A percentile compares a stretch with the other conserved stretches of the same genome.
Evolutionary conservation across 352 stramenopile species (phyloP).

Genomic region (Discostella stelligera): DNA sequence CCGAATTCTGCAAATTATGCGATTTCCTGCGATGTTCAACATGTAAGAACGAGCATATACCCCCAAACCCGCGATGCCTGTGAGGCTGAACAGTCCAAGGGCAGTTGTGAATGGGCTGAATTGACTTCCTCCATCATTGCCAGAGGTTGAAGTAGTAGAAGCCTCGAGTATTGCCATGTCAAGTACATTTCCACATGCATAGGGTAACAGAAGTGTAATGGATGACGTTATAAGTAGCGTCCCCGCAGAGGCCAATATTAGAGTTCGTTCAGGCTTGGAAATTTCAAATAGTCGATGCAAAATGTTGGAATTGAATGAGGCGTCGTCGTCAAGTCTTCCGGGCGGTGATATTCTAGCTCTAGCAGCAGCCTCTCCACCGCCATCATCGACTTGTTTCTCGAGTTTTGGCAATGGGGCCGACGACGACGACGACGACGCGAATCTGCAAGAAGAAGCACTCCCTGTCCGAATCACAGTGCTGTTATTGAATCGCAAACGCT

Average conservation of each 20-base stretch:
- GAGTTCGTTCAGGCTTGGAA: conserved; percentile 49
- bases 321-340: too few species aligned
- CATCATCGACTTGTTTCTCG: too few species aligned
- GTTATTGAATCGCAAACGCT: neutral
- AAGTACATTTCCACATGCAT: conserved; percentile 62
- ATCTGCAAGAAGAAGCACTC: neutral
- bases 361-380: too few species aligned
- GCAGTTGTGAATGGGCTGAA: conserved; percentile 44
- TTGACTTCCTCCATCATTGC: neutral
- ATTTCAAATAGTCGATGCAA: conserved; percentile 37
- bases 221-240: conserved; percentile 69
- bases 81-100: conserved; percentile 62
- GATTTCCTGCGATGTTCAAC: conserved; percentile 70
- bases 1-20: conserved; percentile 61
- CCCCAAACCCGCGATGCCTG: conserved; percentile 49
- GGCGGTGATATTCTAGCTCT: too few species aligned
- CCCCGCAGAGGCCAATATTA: conserved; percentile 58
- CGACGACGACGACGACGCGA: neutral
- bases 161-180: conserved; percentile 54
- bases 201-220: conserved; percentile 67
- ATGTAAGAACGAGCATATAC: conserved; percentile 64
- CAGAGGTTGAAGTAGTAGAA: neutral
- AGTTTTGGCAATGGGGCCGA: too few species aligned
- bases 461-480: neutral
- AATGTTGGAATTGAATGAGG: conserved; percentile 3